Base-by-base conservation (phyloP, 768 basidiomycete genomes). In the Ephemerocybe angulata region DNA sequence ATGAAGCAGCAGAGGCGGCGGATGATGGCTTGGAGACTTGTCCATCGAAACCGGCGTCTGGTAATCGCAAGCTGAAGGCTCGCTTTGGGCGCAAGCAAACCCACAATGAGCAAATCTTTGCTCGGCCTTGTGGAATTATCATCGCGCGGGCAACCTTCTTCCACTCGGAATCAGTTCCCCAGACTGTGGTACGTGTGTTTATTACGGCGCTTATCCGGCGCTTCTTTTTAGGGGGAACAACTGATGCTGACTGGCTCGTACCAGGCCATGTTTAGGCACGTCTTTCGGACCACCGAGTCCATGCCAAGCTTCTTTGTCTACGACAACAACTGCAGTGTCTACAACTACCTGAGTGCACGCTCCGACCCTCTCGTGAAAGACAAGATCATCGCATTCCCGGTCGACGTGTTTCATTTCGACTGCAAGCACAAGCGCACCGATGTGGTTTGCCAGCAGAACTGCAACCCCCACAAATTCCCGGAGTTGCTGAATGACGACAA, bases 91-190 rank as follows among this genome's bases (percentile, higher is more conserved):
- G 67, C 12, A 55, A 60, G 22, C 52, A 61, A 2, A 72, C 69
- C 1, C 70, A 70, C 48, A 70, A 70, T 46, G 67, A 70, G 43
- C 64, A 70, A 53, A 27, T 67, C 1, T 53, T 61, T 21, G 61
- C 65, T 28, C 48, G 46, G 1, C 56, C 64, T 3, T 71, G 70
- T 61, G 68, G 69, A 1, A 52, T 70, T n/a, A 65, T 70, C 30
- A 30, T 63, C 24, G 62, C 59, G 0, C 53, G 63, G 2, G 65
- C 65, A 2, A 67, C 67, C 4, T 64, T 70, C 38, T 71, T 56
- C 53, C 65, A 65, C 0, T 62, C 69, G 3, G 69, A 72, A 46
- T 63, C 62, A 2, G 50, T 61, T 7, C 57, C 59, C 22, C 44
- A 53, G 30, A 63, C 67, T 21, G 46, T 50, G 31, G 66, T 67